phyloP scores from a whole-genome alignment of 306 rosid species.

The Hippophae gyantsensis region DNA sequence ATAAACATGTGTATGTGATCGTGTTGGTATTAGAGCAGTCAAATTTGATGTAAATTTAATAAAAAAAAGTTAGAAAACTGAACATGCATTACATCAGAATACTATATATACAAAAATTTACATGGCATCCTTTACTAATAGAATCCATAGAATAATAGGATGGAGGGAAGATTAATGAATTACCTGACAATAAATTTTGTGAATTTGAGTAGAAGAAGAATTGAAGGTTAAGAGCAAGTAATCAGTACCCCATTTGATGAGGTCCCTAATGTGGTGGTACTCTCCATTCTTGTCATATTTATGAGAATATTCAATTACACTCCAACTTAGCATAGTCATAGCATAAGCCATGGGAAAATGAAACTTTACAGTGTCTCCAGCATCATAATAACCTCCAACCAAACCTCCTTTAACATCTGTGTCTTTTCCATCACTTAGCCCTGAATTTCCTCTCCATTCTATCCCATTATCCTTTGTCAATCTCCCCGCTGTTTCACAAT shows the following conservation, averaged over 20 bases:
- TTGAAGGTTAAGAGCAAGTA: conserved; percentile 60
- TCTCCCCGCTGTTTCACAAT: conserved; percentile 34
- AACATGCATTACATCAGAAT: too few relatives aligned
- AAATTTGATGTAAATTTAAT: too few relatives aligned
- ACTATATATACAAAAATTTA: too few relatives aligned
- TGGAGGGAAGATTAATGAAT: neutral
- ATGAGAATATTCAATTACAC: conserved; percentile 35
- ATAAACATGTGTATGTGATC: too few relatives aligned
- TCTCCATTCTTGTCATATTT: conserved; percentile 18
- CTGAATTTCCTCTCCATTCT: conserved; percentile 53
- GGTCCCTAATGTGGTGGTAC: conserved; percentile 28
- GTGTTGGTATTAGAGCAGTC: too few relatives aligned
- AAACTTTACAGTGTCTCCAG: conserved; percentile 55
- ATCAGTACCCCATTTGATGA: conserved; percentile 67
- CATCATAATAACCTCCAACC: conserved; percentile 67
- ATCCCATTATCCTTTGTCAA: conserved; percentile 34
- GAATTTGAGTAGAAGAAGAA: conserved; percentile 42
- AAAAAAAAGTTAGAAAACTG: too few relatives aligned
- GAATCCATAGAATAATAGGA: too few relatives aligned
- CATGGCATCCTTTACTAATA: too few relatives aligned
- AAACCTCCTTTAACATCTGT: conserved; percentile 28
- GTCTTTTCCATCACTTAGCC: conserved; percentile 40
- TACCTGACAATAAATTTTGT: conserved; percentile 46
- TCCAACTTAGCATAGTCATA: conserved; percentile 64
- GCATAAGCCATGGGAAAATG: conserved; percentile 65